Percentiles rank a stretch among this genome's conserved stretches.
These are phyloP conservation scores for Saxophila tyrrhenica DNA, from an alignment of 495 filamentous ascomycete genomes.

Conservation along the genomic window DNA sequence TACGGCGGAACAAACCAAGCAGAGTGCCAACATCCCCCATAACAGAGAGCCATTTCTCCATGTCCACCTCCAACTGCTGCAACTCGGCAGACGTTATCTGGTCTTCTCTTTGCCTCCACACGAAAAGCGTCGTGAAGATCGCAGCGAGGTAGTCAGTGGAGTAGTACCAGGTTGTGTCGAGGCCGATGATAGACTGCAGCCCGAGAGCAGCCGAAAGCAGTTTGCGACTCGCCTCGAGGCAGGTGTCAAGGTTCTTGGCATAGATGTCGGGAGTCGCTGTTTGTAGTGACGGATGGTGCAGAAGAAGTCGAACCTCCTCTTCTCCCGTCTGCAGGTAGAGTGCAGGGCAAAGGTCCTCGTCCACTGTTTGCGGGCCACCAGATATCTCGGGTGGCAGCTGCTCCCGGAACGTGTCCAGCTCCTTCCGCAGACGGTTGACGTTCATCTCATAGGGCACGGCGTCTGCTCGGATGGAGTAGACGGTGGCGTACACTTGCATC, in stretches of 20 bases:
- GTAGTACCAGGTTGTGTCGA: conserved; percentile 78
- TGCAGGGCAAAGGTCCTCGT: conserved; percentile 39
- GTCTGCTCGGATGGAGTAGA: conserved; percentile 53
- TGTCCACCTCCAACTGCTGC: conserved; percentile 47
- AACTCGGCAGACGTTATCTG: conserved; percentile 45
- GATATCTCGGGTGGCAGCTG: conserved; percentile 45
- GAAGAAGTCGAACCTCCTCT: conserved; percentile 38
- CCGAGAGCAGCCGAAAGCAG: conserved; percentile 50
- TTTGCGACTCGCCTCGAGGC: conserved; percentile 51
- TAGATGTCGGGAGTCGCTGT: conserved; percentile 49
- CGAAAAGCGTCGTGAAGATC: conserved; percentile 61
- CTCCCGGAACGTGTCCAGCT: conserved; percentile 43
- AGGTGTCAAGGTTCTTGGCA: conserved; percentile 54
- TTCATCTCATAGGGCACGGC: conserved; percentile 47
- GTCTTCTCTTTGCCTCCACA: conserved; percentile 52
- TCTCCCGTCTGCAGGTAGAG: conserved; percentile 38
- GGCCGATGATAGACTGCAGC: conserved; percentile 48
- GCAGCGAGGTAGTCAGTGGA: conserved; percentile 59
- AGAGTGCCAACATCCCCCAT: conserved; percentile 52
- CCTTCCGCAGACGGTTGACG: conserved; percentile 50
- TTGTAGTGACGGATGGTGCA: conserved; percentile 62
- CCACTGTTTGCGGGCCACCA: conserved; percentile 33
- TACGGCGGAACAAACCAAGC: conserved; percentile 40
- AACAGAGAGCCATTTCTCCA: conserved; percentile 56
- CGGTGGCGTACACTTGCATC: conserved; percentile 58